Percentiles rank a stretch among this genome's conserved stretches.
Evolutionary conservation across 2,329 filamentous ascomycete genomes (phyloP).

Genomic region (Neonectria ditissima): DNA sequence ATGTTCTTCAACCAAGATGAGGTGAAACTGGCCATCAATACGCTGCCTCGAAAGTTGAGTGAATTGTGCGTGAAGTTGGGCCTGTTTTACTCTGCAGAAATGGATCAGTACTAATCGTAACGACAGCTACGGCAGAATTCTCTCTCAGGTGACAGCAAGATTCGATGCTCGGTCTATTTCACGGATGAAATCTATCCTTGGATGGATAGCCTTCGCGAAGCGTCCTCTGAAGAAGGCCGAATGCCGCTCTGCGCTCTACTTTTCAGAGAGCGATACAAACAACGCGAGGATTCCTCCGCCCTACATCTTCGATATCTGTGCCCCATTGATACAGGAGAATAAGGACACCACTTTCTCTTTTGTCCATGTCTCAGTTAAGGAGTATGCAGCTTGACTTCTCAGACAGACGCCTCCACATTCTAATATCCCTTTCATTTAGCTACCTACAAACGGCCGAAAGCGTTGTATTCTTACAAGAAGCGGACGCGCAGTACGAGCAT

Average conservation of each 20-base stretch:
- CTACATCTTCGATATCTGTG: slow-evolving; percentile 42
- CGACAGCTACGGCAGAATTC: slow-evolving; percentile 46
- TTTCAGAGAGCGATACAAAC: slow-evolving; percentile 31
- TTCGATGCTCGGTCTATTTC: slow-evolving; percentile 44
- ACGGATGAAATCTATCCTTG: slow-evolving; percentile 46
- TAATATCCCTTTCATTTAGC: neutral
- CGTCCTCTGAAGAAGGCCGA: slow-evolving; percentile 49
- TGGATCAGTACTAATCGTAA: neutral
- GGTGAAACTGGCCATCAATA: slow-evolving; percentile 39
- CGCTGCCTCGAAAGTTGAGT: slow-evolving; percentile 39
- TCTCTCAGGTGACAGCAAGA: slow-evolving; percentile 39
- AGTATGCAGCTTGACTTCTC: slow-evolving; percentile 32
- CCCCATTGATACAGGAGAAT: slow-evolving; percentile 40
- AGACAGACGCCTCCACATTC: neutral
- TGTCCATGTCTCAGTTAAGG: slow-evolving; percentile 45
- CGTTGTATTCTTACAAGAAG: neutral
- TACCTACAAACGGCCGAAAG: slow-evolving; percentile 20
- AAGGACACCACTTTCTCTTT: slow-evolving; percentile 41
- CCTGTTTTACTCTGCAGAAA: neutral
- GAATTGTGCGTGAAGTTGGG: slow-evolving; percentile 4
- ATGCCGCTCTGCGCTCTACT: slow-evolving; percentile 49
- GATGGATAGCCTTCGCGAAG: slow-evolving; percentile 53
- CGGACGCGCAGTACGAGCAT: slow-evolving; percentile 3
- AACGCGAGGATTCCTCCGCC: slow-evolving; percentile 33
- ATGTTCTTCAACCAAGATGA: slow-evolving; percentile 5